Evolutionary conservation across 2,329 filamentous ascomycete genomes (phyloP), one percentile per base, ranked within the genome.

Genomic region (Samsoniella hepiali): DNA sequence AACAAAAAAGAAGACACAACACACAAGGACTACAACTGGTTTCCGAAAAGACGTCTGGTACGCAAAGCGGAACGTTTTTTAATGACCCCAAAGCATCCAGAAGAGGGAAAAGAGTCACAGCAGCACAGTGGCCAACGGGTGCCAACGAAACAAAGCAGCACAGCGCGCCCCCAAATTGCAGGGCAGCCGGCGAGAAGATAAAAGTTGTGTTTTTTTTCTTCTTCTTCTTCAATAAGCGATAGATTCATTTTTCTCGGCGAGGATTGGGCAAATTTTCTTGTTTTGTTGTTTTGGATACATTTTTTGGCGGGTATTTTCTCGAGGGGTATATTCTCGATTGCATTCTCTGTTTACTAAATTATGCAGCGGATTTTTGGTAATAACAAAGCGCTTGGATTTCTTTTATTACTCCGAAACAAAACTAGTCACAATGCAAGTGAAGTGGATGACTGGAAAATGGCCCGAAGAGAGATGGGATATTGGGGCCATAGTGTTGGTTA

Each of bases 41-140:
- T 61, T 61, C 58, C 58, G 58, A 45, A 22, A 22, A 60, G 58
- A 61, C 58, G 58, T 49, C 58, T 61, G 58, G 58, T 15, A 61
- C 58, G 58, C 58, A 61, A 22, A 53, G 49, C 58, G 58, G 58
- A 61, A 61, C 38, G 58, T 45, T 54, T 53, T 54, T 22, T 38
- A 44, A 51, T 53, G 38, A 40, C 31, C 34, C 29, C 11, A 40
- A 44, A 56, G 49, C 40, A 62, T 36, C 32, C 59, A 49, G 40
- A 40, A 36, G 27, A 38, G 38, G 13, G 49, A n/a, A n/a, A 15
- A 56, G 13, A 32, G 51, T 13, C 59, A 56, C 59, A 56, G 59
- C 51, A 62, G 59, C 34, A 56, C 59, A 47, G 59, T 62, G 59
- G 32, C 59, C 49, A 3, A 9, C 47, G 47, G 27, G 36, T 58